Base-by-base conservation (phyloP, 2,329 filamentous ascomycete genomes). In the Colletotrichum cereale region DNA sequence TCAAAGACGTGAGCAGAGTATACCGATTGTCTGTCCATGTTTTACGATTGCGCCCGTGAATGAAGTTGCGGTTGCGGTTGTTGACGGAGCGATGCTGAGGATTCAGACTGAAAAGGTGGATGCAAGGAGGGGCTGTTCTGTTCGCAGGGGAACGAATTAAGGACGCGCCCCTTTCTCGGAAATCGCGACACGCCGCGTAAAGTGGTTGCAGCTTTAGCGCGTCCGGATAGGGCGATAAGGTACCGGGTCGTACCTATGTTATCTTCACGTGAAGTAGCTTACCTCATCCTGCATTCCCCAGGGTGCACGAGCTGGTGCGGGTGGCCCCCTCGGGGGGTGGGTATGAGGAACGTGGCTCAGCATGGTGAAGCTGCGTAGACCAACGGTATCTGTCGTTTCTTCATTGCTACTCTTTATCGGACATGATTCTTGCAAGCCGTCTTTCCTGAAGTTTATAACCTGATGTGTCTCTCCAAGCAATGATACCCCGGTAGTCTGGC, bases 1-100 rank as follows among this genome's bases (percentile, higher is more conserved):
- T 90, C 90, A 77, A 94, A 94, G 73, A 98, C 91, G 78, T 92
- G 95, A 76, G 96, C 87, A 5, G 95, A 92, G 82, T 95, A 98
- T 62, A 95, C 91, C 73, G 94, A 95, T 84, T 94, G 93, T 78
- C 92, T 89, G 87, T 99, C 96, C 94, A 97, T 97, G 7, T 40
- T 66, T 50, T 55, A 21, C 44, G 52, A 56, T 48, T 44, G 47
- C 47, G 47, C 31, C 44, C 52, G 18, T 48, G 26, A 24, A 11
- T 63, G 36, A 50, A 26, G 21, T 38, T 56, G 21, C 53, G 53
- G 53, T 38, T 52, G 52, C 53, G 50, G 29, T 55, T 68, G 58
- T 60, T 58, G 38, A 56, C 29, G 26, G 52, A 71, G 58, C 65
- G 44, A 31, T 67, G 64, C 36, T 63, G 64, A 71, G 68, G 57